These are phyloP conservation scores for Meredithiella fracta DNA, from an alignment of 2,329 filamentous ascomycete species.

Conservation along the genomic window DNA sequence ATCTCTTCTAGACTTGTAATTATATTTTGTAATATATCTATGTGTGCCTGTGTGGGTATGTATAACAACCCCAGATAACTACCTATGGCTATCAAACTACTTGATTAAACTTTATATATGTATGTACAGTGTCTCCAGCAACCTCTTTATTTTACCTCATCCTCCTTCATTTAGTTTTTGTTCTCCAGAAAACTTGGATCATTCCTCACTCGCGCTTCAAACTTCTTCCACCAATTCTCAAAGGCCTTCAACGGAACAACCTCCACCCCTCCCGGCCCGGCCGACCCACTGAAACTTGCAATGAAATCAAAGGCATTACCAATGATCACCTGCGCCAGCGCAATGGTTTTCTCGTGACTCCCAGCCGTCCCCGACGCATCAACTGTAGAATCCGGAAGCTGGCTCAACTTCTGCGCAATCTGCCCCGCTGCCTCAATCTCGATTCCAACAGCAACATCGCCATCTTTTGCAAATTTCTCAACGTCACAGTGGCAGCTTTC, in stretches of 20 bases:
- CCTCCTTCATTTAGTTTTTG: conserved; percentile 18
- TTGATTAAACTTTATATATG: too few species aligned
- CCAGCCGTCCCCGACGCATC: conserved; percentile 15
- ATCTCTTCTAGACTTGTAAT: background rate
- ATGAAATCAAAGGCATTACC: conserved; percentile 96
- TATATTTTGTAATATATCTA: too few species aligned
- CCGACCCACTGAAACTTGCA: conserved; percentile 61
- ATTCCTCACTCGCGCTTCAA: conserved; percentile 68
- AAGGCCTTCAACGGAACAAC: conserved; percentile 90
- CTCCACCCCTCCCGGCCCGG: conserved; percentile 49
- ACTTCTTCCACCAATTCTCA: conserved; percentile 95
- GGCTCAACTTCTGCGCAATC: conserved; percentile 54
- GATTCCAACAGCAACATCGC: conserved; percentile 60
- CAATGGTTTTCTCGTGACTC: conserved; percentile 34
- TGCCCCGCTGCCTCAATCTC: conserved; percentile 59
- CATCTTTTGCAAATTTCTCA: conserved; percentile 17
- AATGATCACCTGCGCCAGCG: conserved; percentile 84
- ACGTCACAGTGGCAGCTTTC: conserved; percentile 85
- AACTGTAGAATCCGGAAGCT: conserved; percentile 28
- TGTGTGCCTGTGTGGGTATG: too few species aligned
- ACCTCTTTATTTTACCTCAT: background rate
- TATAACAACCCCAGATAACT: background rate
- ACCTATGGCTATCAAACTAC: background rate
- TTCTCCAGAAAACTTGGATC: conserved; percentile 84
- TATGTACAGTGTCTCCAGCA: too few species aligned